phyloP scores from a whole-genome alignment of 2,329 filamentous ascomycete genomes.

The Aurifilum marmelostoma region DNA sequence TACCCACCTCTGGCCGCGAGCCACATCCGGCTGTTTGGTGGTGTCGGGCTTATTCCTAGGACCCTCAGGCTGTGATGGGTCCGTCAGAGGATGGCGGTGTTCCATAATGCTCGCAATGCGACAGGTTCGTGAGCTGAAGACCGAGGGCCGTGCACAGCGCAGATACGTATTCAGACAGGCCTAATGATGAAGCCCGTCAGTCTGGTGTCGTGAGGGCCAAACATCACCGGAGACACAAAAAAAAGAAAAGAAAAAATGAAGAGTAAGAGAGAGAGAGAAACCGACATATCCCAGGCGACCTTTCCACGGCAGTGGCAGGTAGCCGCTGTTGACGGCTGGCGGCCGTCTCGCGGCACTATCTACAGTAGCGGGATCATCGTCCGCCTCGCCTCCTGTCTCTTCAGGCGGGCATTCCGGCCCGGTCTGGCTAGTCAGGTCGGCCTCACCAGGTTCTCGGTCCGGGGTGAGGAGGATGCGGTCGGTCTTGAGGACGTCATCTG shows the following conservation, averaged over 20 bases:
- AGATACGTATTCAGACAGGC: conserved; percentile 94
- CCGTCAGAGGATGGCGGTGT: conserved; percentile 78
- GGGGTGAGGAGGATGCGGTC: conserved; percentile 33
- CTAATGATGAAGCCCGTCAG: conserved; percentile 40
- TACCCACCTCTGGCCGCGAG: conserved; percentile 72
- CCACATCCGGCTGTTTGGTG: conserved; percentile 65
- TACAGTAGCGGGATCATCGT: conserved; percentile 13
- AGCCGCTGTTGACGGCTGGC: conserved; percentile 80
- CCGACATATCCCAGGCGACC: conserved; percentile 86
- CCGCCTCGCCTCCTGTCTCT: conserved; percentile 27
- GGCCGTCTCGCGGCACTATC: conserved; percentile 58
- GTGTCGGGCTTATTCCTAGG: conserved; percentile 85
- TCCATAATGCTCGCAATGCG: conserved; percentile 89
- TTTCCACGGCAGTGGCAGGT: conserved; percentile 86
- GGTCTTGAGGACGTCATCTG: conserved; percentile 19
- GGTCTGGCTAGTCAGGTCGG: conserved; percentile 21
- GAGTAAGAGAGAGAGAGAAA: conserved; percentile 19
- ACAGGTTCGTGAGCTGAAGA: conserved; percentile 91
- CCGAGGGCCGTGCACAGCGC: conserved; percentile 75
- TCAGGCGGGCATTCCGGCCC: conserved; percentile 19
- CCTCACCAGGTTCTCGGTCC: conserved; percentile 32
- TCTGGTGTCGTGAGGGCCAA: conserved; percentile 7
- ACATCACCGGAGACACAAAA: not conserved
- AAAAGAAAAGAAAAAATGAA: too few species aligned
- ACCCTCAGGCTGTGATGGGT: conserved; percentile 78